A percentile compares a stretch with the other conserved stretches of the same genome.
Conservation (phyloP, 106 monocot species). For the Posidonia australis region DNA sequence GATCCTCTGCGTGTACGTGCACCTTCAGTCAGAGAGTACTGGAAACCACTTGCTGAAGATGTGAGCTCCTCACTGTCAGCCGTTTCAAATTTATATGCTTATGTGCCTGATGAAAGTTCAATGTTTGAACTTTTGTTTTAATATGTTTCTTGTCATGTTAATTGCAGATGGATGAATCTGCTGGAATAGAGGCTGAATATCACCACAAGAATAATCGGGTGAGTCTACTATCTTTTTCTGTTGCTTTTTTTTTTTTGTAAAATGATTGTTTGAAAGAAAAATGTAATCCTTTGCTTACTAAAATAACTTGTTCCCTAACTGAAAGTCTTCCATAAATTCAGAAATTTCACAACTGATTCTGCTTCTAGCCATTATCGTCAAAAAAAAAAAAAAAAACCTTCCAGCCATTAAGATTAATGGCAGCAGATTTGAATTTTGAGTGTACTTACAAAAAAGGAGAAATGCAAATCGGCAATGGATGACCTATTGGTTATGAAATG, state of each 20-base stretch:
- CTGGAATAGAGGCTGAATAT: conserved; percentile 94
- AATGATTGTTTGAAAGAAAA: no score
- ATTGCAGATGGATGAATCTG: conserved; percentile 83
- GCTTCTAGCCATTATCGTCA: no score
- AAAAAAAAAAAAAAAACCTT: no score
- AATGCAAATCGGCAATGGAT: no score
- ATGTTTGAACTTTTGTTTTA: background rate
- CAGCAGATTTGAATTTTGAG: no score
- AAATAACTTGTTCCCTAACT: background rate
- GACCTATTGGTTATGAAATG: no score
- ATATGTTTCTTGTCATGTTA: background rate
- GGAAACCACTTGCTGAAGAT: conserved; percentile 98
- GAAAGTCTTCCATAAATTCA: no score
- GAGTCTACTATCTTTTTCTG: conserved; percentile 11
- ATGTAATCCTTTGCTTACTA: background rate
- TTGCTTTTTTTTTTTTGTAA: no score
- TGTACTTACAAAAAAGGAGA: no score
- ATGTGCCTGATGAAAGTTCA: background rate
- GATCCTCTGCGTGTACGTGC: conserved; percentile 64
- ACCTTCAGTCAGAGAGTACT: conserved; percentile 77
- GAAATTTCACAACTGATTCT: no score
- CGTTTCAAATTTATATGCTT: background rate
- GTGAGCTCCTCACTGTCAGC: conserved; percentile 29
- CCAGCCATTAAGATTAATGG: no score
- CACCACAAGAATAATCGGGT: conserved; percentile 93